Evolutionary conservation across 768 basidiomycete species (phyloP).

Genomic region (Boletus reticuloceps): DNA sequence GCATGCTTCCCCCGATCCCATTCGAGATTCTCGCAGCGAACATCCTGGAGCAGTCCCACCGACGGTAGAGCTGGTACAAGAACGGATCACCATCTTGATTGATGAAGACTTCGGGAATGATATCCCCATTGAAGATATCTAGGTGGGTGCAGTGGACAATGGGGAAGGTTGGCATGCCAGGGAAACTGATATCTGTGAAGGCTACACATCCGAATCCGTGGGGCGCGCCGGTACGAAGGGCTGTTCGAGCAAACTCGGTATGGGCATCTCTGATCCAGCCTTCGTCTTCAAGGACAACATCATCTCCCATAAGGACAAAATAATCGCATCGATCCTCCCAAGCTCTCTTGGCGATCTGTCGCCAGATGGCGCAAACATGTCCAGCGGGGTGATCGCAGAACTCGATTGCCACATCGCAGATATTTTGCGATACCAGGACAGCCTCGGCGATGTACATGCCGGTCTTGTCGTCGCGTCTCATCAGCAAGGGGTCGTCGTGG

Average conservation of each 20-base stretch:
- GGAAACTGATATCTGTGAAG: slow-evolving; percentile 53
- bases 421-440: slow-evolving; percentile 36
- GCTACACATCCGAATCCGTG: slow-evolving; percentile 56
- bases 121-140: slow-evolving; percentile 49
- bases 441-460: slow-evolving; percentile 33
- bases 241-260: slow-evolving; percentile 36
- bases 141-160: slow-evolving; percentile 54
- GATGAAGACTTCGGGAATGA: slow-evolving; percentile 50
- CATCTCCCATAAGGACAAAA: slow-evolving; percentile 54
- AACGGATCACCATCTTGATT: slow-evolving; percentile 62
- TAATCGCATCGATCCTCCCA: slow-evolving; percentile 50
- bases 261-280: slow-evolving; percentile 50
- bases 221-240: slow-evolving; percentile 31
- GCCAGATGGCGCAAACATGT: slow-evolving; percentile 53
- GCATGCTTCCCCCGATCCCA: slow-evolving; percentile 42
- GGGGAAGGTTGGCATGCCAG: slow-evolving; percentile 64
- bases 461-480: slow-evolving; percentile 9
- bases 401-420: slow-evolving; percentile 37
- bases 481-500: slow-evolving; percentile 43
- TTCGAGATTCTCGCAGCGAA: slow-evolving; percentile 42
- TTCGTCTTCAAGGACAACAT: slow-evolving; percentile 47
- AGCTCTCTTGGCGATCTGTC: slow-evolving; percentile 46
- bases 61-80: slow-evolving; percentile 58
- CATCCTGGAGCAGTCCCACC: slow-evolving; percentile 51
- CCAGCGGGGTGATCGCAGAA: slow-evolving; percentile 41